Base-by-base conservation (phyloP, 2,329 filamentous ascomycete species). In the Hypoxylon sp. region DNA sequence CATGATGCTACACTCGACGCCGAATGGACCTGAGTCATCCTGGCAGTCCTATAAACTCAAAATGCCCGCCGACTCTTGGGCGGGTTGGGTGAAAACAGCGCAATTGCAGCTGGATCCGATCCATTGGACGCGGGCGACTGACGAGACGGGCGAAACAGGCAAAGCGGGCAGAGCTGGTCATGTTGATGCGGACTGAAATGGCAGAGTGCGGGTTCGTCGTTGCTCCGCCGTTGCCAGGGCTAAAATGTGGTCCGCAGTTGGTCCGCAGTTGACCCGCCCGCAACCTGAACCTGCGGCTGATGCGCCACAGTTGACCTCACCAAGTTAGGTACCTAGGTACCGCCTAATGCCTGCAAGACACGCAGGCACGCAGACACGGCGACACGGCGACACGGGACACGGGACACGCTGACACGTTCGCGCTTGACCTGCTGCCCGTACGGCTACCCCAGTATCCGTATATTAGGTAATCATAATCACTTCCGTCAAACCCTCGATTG, bases 181-280 rank as follows among this genome's bases (percentile, higher is more conserved):
- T 33, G 31, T 35, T 18, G 20, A 46, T 29, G 20, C n/a, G n/a
- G n/a, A n/a, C 18, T 38, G 7, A 26, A 38, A 6, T 27, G 2
- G 15, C 11, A 17, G 7, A 46, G 18, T 31, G 42, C n/a, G 6
- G 11, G 29, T 46, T 55, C 43, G 27, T 53, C 23, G 63, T 65
- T 65, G 63, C 63, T 53, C 60, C 43, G 57, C 50, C 33, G 63
- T 65, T 63, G 58, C 60, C 37, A 63, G 53, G 60, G 47, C 48
- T 46, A 41, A 47, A 20, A 48, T 48, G 43, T 58, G 46, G 48
- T 29, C 42, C 46, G 26, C 13, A 6, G 31, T 35, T n/a, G n/a
- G n/a, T n/a, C n/a, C n/a, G n/a, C n/a, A n/a, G n/a, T n/a, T n/a
- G n/a, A n/a, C n/a, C n/a, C n/a, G n/a, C n/a, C n/a, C n/a, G n/a